Percentiles rank a stretch among this genome's conserved stretches.
Conservation (phyloP, 305 asterid genomes). For the Solanum hybrid region DNA sequence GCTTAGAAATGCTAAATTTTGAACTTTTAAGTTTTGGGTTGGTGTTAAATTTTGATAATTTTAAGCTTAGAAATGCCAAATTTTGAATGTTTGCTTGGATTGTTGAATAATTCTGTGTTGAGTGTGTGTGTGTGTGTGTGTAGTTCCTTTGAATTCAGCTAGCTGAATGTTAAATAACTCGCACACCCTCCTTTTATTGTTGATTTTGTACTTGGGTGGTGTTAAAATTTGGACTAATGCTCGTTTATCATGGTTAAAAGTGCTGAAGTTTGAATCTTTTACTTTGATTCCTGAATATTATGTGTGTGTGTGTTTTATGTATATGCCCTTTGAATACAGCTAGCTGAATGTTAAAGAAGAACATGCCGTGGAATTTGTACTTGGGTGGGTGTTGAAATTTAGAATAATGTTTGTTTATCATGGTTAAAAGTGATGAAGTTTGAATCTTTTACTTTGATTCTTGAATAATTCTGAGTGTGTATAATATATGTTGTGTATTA, state of each 20-base stretch:
- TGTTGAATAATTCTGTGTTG: background rate
- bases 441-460: conserved; percentile 3
- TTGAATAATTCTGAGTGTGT: background rate
- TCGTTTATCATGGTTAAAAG: background rate
- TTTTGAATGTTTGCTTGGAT: background rate
- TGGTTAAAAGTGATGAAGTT: background rate
- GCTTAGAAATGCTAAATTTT: background rate
- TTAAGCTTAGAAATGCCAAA: background rate
- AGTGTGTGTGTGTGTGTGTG: background rate
- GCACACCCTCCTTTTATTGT: background rate
- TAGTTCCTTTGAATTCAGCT: background rate
- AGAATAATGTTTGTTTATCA: background rate
- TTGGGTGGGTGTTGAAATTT: background rate
- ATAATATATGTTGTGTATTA: background rate
- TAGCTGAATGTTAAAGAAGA: background rate
- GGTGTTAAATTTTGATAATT: background rate
- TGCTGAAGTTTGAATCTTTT: background rate
- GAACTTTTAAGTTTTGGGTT: background rate
- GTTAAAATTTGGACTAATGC: background rate
- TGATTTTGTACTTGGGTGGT: background rate
- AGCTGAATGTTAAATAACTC: background rate
- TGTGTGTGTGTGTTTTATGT: background rate
- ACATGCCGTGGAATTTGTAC: background rate
- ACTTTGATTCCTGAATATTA: conserved; percentile 7
- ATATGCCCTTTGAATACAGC: background rate